These are phyloP conservation scores for Microcos paniculata DNA, from an alignment of 345 rosid species.

Conservation along the genomic window DNA sequence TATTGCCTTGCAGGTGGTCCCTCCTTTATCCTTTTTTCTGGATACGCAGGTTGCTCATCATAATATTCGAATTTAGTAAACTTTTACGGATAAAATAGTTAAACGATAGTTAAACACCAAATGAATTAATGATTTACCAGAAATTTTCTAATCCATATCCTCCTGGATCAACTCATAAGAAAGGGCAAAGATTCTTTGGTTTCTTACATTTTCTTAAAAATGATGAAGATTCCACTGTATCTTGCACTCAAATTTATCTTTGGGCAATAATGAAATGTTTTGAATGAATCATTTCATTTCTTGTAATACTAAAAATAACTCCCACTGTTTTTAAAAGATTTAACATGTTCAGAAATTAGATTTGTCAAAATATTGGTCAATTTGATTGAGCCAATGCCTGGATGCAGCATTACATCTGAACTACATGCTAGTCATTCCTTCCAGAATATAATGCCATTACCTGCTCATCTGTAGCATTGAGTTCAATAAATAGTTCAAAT, in stretches of 20 bases:
- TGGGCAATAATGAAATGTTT: not conserved
- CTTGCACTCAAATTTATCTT: constrained; percentile 3
- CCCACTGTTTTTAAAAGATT: not conserved
- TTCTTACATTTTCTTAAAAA: not conserved
- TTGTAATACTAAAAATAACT: not conserved
- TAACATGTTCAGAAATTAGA: not conserved
- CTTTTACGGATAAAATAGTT: no score
- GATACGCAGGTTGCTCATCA: no score
- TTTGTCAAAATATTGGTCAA: not conserved
- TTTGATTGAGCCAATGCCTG: not conserved
- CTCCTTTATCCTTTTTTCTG: no score
- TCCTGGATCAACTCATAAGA: not conserved
- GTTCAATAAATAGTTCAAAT: constrained; percentile 92
- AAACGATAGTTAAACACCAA: not conserved
- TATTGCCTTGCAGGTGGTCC: not conserved
- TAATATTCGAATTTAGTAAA: no score
- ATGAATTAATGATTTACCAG: not conserved
- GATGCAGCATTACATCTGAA: not conserved
- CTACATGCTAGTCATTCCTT: not conserved
- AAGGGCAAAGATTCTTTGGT: not conserved
- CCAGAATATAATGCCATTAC: constrained; percentile 32
- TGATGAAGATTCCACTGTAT: no score
- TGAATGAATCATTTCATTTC: not conserved
- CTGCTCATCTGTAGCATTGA: constrained; percentile 98
- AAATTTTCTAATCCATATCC: not conserved